These are phyloP conservation scores for Gossypium davidsonii DNA, from an alignment of 441 rosid species.

Conservation along the genomic window DNA sequence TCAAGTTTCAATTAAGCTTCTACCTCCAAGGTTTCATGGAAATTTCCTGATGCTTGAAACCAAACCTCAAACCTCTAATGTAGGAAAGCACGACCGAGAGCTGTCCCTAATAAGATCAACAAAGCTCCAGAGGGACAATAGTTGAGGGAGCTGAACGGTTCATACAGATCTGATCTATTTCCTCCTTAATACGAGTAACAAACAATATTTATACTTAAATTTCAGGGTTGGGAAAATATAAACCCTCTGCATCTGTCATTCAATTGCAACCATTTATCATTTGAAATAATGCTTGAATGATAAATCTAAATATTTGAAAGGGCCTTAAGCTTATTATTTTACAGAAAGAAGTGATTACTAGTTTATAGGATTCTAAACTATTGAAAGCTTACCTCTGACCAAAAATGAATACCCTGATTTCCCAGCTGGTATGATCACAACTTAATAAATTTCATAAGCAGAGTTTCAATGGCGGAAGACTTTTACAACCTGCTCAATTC, in stretches of 20 bases:
- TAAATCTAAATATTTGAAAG: background rate
- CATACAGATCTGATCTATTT: background rate
- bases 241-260: background rate
- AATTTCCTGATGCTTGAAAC: background rate
- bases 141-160: conserved; percentile 1
- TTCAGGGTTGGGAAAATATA: background rate
- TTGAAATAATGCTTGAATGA: background rate
- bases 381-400: background rate
- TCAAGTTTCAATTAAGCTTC: background rate
- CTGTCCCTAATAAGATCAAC: background rate
- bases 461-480: conserved; percentile 64
- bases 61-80: background rate
- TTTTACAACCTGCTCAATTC: conserved; percentile 74
- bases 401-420: conserved; percentile 1
- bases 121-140: background rate
- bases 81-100: background rate
- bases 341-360: conserved; percentile 8
- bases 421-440: conserved; percentile 2
- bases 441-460: background rate
- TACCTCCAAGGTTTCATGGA: background rate
- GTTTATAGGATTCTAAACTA: background rate
- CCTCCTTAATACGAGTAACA: background rate
- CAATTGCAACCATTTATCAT: background rate
- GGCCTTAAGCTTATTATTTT: background rate
- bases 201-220: background rate